phyloP scores from a whole-genome alignment of 2,329 filamentous ascomycete genomes.

The Beauveria medogensis region DNA sequence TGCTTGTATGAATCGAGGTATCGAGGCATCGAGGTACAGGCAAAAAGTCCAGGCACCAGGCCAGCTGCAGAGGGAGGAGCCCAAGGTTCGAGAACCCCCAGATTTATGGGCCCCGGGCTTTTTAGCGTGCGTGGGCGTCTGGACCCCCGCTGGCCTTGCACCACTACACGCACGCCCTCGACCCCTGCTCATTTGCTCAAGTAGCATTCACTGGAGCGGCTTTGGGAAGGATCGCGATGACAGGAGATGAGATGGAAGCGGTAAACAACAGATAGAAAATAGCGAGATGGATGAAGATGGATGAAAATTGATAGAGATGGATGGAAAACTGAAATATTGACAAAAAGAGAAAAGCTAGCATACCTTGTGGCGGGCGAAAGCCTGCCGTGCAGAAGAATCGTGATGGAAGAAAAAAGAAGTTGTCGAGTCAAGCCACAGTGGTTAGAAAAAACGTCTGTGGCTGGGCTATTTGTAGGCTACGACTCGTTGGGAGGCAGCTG shows the following conservation, averaged over 20 bases:
- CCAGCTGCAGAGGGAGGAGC: not conserved
- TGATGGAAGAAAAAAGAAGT: not conserved
- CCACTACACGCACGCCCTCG: slow-evolving; percentile 1
- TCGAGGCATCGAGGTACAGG: not conserved
- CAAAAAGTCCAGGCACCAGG: not conserved
- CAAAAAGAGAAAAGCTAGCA: not conserved
- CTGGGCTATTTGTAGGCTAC: slow-evolving; percentile 9
- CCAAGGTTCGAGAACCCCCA: slow-evolving; percentile 11
- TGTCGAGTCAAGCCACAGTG: not conserved
- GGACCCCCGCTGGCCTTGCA: not conserved
- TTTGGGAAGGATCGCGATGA: not conserved
- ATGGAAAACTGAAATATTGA: not conserved
- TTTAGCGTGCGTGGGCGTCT: slow-evolving; percentile 5
- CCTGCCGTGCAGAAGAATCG: not conserved
- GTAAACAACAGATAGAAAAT: not conserved
- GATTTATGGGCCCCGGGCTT: slow-evolving; percentile 4
- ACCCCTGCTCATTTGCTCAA: not conserved
- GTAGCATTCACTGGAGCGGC: not conserved
- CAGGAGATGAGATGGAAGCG: not conserved
- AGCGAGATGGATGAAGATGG: not conserved
- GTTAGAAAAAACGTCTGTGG: not conserved
- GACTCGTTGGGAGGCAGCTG: not conserved
- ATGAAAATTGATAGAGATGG: not conserved
- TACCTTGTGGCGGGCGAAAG: not conserved
- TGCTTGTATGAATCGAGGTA: too few species aligned